phyloP scores from a whole-genome alignment of 2,329 filamentous ascomycete genomes.

The Ophiognomonia clavigignenti-juglandacearum region DNA sequence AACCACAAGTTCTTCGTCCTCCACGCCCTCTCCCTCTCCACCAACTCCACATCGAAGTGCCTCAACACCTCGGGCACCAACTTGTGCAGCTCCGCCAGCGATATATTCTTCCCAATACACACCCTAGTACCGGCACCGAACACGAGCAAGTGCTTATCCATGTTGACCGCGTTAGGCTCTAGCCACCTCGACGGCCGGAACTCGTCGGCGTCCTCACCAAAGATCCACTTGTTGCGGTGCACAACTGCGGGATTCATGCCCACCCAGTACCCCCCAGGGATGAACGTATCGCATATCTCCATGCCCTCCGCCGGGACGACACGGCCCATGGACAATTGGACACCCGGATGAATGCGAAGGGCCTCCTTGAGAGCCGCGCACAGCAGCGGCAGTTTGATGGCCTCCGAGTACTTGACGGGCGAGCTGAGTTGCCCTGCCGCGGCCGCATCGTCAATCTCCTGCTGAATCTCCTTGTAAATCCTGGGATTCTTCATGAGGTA shows the following conservation, averaged over 20 bases:
- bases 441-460: too few species aligned
- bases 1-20: constrained; percentile 18
- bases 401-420: constrained; percentile 15
- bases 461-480: too few species aligned
- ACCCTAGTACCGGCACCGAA: constrained; percentile 48
- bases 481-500: too few species aligned
- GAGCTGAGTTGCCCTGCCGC: constrained; percentile 14
- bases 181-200: constrained; percentile 17
- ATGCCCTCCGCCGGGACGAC: constrained; percentile 31
- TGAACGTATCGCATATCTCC: constrained; percentile 21
- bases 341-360: constrained; percentile 35
- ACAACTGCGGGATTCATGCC: constrained; percentile 24
- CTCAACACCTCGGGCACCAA: constrained; percentile 18
- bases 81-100: constrained; percentile 18
- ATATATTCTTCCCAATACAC: constrained; percentile 35
- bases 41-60: constrained; percentile 16
- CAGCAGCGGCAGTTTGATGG: constrained; percentile 28
- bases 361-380: constrained; percentile 38
- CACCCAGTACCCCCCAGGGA: constrained; percentile 21
- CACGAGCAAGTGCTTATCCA: constrained; percentile 25
- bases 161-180: constrained; percentile 10
- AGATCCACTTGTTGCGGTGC: constrained; percentile 17
- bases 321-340: constrained; percentile 36
- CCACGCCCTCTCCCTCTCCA: constrained; percentile 15
- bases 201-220: constrained; percentile 15